Conservation (phyloP, 2,329 filamentous ascomycete genomes). For the Biscogniauxia mediterranea region DNA sequence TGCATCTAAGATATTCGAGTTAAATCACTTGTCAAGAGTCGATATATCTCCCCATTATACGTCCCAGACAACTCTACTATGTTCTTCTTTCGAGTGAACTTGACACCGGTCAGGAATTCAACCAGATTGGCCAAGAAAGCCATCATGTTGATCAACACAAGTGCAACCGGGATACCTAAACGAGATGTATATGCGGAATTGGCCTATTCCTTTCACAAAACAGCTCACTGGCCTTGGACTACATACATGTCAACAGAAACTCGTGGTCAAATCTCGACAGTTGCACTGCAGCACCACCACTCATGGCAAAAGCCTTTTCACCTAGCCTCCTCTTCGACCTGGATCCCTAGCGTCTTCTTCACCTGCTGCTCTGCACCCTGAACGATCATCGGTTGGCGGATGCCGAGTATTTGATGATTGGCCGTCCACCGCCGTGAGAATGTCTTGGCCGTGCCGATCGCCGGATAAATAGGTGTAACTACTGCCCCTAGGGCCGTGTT, state of each 20-base stretch:
- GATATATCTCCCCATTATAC: background rate
- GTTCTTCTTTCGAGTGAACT: background rate
- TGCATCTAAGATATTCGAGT: background rate
- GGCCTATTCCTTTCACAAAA: background rate
- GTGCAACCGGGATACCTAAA: background rate
- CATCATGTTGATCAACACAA: background rate
- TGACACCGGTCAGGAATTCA: background rate
- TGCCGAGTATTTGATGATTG: background rate
- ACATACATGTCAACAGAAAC: background rate
- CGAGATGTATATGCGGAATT: background rate
- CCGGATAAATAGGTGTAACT: background rate
- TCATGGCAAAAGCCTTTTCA: background rate
- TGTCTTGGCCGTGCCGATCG: conserved; percentile 1
- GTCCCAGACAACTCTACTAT: background rate
- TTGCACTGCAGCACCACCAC: background rate
- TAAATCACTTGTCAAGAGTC: background rate
- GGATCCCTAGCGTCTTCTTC: background rate
- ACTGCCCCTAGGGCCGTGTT: background rate
- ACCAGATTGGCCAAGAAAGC: background rate
- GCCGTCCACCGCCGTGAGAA: background rate
- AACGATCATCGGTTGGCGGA: background rate
- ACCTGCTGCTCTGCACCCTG: background rate
- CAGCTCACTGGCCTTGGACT: background rate
- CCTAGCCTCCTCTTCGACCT: background rate
- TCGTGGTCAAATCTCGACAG: background rate